These are phyloP conservation scores for Diplodia sapinea DNA, from an alignment of 2,329 filamentous ascomycete species.

Conservation along the genomic window DNA sequence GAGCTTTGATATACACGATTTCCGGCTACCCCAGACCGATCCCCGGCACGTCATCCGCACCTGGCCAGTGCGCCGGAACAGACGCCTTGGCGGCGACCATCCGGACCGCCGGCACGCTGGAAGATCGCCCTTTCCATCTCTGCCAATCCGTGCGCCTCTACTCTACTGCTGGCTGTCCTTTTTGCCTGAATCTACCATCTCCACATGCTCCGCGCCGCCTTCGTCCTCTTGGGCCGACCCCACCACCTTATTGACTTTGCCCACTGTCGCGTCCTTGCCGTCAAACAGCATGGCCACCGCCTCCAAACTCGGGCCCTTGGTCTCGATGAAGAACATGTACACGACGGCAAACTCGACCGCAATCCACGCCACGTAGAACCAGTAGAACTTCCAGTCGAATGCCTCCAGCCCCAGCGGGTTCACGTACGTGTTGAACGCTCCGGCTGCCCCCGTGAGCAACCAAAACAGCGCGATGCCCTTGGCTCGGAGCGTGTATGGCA, in stretches of 20 bases:
- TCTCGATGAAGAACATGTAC: conserved; percentile 40
- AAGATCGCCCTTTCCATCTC: background rate
- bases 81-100: conserved; percentile 18
- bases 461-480: conserved; percentile 54
- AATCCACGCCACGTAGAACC: conserved; percentile 38
- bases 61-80: conserved; percentile 22
- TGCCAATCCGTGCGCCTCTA: background rate
- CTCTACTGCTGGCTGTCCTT: too few relatives aligned
- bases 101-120: conserved; percentile 7
- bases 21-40: conserved; percentile 22
- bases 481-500: conserved; percentile 55
- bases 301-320: conserved; percentile 39
- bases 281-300: conserved; percentile 40
- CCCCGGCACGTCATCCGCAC: conserved; percentile 19
- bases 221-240: conserved; percentile 1
- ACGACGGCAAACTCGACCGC: conserved; percentile 28
- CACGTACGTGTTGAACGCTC: conserved; percentile 53
- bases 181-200: background rate
- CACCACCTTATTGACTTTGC: conserved; percentile 22
- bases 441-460: conserved; percentile 52
- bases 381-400: conserved; percentile 54
- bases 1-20: conserved; percentile 25
- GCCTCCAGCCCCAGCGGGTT: conserved; percentile 51
- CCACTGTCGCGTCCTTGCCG: conserved; percentile 34
- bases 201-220: background rate